Evolutionary conservation across 1,139 yeast species (phyloP).

Genomic region (Lodderomyces theae): DNA sequence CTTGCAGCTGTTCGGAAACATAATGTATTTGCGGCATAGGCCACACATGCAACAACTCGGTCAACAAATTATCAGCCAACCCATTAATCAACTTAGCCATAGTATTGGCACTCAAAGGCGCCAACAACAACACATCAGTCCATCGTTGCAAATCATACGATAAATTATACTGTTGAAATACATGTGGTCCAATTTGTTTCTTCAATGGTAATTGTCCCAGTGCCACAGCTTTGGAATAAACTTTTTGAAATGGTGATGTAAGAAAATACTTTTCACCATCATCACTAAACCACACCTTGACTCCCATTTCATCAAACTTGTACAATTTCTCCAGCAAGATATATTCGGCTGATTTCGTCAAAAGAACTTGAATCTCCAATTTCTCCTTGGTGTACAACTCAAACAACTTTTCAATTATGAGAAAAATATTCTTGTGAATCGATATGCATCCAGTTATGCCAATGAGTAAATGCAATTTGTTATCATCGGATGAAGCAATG

Average conservation of each 20-base stretch:
- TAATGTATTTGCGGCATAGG: conserved; percentile 18
- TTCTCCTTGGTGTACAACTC: conserved; percentile 24
- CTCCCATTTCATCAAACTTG: conserved; percentile 26
- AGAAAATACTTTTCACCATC: conserved; percentile 23
- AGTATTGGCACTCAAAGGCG: conserved; percentile 30
- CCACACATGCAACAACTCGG: conserved; percentile 28
- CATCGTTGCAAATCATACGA: conserved; percentile 26
- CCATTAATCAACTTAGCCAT: conserved; percentile 30
- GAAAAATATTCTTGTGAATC: conserved; percentile 23
- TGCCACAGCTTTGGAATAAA: conserved; percentile 14
- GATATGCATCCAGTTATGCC: conserved; percentile 31
- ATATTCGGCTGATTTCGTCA: conserved; percentile 29
- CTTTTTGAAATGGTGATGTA: conserved; percentile 15
- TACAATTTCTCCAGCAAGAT: conserved; percentile 24
- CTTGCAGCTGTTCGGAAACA: conserved; percentile 3
- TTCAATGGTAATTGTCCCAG: conserved; percentile 8
- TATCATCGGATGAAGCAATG: conserved; percentile 10
- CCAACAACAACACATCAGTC: conserved; percentile 34
- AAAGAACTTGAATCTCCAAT: conserved; percentile 27
- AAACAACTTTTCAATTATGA: conserved; percentile 27
- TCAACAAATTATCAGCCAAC: conserved; percentile 26
- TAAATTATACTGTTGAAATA: conserved; percentile 19
- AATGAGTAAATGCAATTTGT: conserved; percentile 25
- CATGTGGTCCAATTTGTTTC: conserved; percentile 1
- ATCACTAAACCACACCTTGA: conserved; percentile 29